Evolutionary conservation across 805 yeast species (phyloP).

Genomic region (Lipomyces orientalis): DNA sequence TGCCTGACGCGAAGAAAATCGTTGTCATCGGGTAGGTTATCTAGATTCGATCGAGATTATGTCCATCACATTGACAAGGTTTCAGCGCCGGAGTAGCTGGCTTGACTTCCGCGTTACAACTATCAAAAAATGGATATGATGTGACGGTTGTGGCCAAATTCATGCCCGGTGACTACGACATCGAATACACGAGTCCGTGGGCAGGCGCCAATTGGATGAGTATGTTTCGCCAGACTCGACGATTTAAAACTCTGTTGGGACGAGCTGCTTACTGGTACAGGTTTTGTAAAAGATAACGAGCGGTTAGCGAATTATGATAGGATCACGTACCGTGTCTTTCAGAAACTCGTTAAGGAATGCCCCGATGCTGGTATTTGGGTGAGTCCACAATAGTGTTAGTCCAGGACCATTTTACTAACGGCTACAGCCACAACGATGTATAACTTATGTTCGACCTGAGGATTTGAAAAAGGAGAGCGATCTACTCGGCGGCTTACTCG

Average conservation of each 20-base stretch:
- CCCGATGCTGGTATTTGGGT: conserved; percentile 39
- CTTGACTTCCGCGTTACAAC: conserved; percentile 55
- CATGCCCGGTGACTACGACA: conserved; percentile 79
- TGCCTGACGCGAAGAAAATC: conserved; percentile 18
- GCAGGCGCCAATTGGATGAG: conserved; percentile 53
- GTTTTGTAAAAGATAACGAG: conserved; percentile 29
- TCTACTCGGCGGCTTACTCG: conserved; percentile 27
- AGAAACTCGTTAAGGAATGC: conserved; percentile 28
- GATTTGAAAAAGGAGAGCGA: conserved; percentile 19
- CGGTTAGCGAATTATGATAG: conserved; percentile 39
- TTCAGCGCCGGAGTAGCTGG: conserved; percentile 62
- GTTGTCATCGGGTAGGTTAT: conserved; percentile 23
- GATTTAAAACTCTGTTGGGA: background rate
- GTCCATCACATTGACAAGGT: background rate
- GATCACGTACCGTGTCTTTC: conserved; percentile 46
- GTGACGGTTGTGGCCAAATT: conserved; percentile 68
- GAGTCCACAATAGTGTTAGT: background rate
- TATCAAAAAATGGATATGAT: conserved; percentile 50
- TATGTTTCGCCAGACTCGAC: conserved; percentile 6
- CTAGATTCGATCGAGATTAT: background rate
- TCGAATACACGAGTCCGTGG: conserved; percentile 78
- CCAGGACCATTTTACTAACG: background rate
- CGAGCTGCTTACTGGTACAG: conserved; percentile 4
- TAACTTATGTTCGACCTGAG: conserved; percentile 25
- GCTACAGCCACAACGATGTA: conserved; percentile 11